Evolutionary conservation across 495 filamentous ascomycete species (phyloP).

Genomic region (Staphylotrichum longicolle): DNA sequence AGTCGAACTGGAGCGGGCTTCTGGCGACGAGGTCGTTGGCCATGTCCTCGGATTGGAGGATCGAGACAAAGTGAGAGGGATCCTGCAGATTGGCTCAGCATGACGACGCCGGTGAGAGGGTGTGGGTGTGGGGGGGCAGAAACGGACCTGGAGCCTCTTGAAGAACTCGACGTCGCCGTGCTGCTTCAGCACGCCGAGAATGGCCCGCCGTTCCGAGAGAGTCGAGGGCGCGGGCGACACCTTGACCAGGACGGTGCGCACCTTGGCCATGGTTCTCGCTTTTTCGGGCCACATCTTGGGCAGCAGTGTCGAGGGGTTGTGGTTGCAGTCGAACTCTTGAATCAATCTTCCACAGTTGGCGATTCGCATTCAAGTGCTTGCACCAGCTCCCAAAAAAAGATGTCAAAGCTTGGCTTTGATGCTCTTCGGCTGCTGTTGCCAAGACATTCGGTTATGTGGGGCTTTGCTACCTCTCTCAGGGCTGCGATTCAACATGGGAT

Average conservation of each 20-base stretch:
- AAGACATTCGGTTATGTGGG: no score
- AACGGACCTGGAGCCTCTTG: constrained; percentile 62
- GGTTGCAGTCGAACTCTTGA: no score
- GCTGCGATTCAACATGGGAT: no score
- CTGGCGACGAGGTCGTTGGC: constrained; percentile 27
- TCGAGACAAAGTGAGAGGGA: constrained; percentile 42
- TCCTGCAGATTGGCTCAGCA: constrained; percentile 22
- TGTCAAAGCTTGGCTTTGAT: no score
- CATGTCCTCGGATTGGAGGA: constrained; percentile 28
- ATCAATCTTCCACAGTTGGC: no score
- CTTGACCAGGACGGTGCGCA: constrained; percentile 42
- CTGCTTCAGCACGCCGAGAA: constrained; percentile 68
- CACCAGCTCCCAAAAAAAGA: no score
- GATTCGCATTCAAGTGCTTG: no score
- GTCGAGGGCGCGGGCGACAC: constrained; percentile 60
- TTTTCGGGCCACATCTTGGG: no score
- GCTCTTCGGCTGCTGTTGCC: no score
- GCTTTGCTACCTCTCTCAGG: no score
- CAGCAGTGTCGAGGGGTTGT: no score
- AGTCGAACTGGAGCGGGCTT: constrained; percentile 33
- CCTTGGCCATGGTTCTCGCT: background rate
- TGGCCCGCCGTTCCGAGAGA: constrained; percentile 67
- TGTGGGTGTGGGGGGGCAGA: background rate
- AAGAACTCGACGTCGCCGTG: constrained; percentile 78
- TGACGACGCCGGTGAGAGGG: no score